These are phyloP conservation scores for Mortierella polycephala DNA, from an alignment of 371 early-diverging fungal species.

Conservation along the genomic window DNA sequence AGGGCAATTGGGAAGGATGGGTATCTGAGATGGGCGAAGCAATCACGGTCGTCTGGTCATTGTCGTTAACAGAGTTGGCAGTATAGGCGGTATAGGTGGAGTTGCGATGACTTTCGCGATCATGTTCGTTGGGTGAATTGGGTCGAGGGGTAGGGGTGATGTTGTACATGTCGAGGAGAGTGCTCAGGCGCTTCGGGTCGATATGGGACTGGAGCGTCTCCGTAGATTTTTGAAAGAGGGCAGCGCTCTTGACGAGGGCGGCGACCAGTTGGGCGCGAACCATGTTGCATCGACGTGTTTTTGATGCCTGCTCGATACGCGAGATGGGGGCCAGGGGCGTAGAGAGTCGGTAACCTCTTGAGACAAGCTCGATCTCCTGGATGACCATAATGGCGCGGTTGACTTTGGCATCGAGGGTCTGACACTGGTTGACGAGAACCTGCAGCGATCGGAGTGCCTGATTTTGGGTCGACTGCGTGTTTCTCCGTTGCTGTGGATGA, in stretches of 20 bases:
- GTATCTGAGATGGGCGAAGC: conserved; percentile 33
- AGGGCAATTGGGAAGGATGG: conserved; percentile 24
- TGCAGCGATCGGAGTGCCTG: conserved; percentile 62
- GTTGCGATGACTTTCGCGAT: conserved; percentile 6
- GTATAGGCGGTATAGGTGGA: conserved; percentile 11
- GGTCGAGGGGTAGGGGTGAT: conserved; percentile 41
- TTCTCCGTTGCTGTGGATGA: conserved; percentile 58
- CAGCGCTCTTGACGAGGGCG: conserved; percentile 39
- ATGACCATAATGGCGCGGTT: conserved; percentile 71
- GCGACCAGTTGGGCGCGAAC: conserved; percentile 53
- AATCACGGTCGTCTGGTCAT: conserved; percentile 20
- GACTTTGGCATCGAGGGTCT: conserved; percentile 66
- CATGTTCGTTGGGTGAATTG: conserved; percentile 20
- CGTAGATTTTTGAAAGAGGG: conserved; percentile 48
- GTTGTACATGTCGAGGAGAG: conserved; percentile 53
- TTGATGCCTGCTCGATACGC: conserved; percentile 71
- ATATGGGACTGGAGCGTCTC: conserved; percentile 54
- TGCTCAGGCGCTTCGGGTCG: conserved; percentile 48
- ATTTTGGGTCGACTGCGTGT: conserved; percentile 63
- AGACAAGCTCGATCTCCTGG: conserved; percentile 79
- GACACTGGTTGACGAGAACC: conserved; percentile 62
- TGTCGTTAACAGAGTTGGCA: conserved; percentile 9
- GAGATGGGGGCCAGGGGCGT: conserved; percentile 73
- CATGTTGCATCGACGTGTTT: conserved; percentile 62
- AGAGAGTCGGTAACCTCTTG: conserved; percentile 75